These are phyloP conservation scores for Pseudevernia furfuracea DNA, from an alignment of 495 filamentous ascomycete species.

Conservation along the genomic window DNA sequence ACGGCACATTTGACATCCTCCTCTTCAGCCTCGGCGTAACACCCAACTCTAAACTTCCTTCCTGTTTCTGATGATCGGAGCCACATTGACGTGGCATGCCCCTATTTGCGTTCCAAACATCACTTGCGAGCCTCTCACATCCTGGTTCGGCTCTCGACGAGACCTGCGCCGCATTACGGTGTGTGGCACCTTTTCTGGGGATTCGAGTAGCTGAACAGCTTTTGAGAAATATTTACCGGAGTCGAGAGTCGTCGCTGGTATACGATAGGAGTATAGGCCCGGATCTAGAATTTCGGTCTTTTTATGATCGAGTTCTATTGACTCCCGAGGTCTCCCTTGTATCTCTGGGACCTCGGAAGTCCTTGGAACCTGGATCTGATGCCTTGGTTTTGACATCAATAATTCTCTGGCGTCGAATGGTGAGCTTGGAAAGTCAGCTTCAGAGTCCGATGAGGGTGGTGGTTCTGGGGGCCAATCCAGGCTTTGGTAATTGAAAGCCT, in stretches of 20 bases:
- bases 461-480: not conserved
- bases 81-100: not conserved
- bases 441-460: not conserved
- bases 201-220: constrained; percentile 2
- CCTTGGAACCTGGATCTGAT: not conserved
- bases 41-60: not conserved
- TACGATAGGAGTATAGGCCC: not conserved
- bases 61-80: not conserved
- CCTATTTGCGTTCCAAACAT: not conserved
- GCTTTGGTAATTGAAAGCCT: not conserved
- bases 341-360: not conserved
- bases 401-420: not conserved
- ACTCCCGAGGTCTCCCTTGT: not conserved
- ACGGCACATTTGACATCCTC: constrained; percentile 14
- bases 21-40: constrained; percentile 10
- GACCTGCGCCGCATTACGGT: constrained; percentile 3
- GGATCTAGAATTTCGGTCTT: not conserved
- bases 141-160: not conserved
- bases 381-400: not conserved
- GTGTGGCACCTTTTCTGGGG: not conserved
- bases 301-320: not conserved
- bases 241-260: not conserved
- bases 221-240: constrained; percentile 8
- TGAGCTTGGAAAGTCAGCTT: not conserved
- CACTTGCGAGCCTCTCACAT: not conserved